Evolutionary conservation across 1,139 yeast species (phyloP).

Genomic region (Zygosaccharomyces pseudobailii): DNA sequence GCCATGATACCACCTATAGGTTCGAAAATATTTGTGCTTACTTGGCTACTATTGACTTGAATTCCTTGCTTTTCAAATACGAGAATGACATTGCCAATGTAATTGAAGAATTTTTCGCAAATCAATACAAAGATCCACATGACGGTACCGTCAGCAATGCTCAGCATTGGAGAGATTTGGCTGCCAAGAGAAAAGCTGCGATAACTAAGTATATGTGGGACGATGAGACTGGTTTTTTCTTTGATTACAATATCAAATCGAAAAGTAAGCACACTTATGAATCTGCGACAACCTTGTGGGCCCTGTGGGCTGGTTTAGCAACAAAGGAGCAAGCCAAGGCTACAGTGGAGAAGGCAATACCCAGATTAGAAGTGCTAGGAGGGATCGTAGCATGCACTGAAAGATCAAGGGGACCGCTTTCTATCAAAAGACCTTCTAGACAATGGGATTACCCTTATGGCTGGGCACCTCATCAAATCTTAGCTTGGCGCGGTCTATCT

Average conservation of each 20-base stretch:
- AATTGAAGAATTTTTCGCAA: conserved; percentile 53
- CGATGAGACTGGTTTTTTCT: conserved; percentile 70
- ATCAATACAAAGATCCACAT: conserved; percentile 37
- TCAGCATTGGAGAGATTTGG: conserved; percentile 55
- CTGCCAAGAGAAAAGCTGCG: conserved; percentile 49
- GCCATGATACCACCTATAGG: conserved; percentile 92
- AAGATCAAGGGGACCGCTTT: conserved; percentile 66
- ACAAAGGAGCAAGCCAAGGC: conserved; percentile 66
- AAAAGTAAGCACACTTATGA: conserved; percentile 62
- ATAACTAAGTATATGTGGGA: conserved; percentile 81
- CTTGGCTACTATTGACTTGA: conserved; percentile 86
- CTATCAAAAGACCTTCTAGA: conserved; percentile 70
- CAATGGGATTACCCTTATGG: conserved; percentile 99
- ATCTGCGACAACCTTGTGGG: conserved; percentile 90
- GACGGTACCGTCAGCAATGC: conserved; percentile 48
- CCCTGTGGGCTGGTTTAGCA: conserved; percentile 81
- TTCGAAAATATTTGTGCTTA: conserved; percentile 86
- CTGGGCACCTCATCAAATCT: conserved; percentile 98
- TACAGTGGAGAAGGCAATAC: conserved; percentile 56
- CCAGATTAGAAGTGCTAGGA: conserved; percentile 77
- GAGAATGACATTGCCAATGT: conserved; percentile 77
- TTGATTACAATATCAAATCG: conserved; percentile 71
- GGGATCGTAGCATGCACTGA: conserved; percentile 87
- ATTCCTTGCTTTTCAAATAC: conserved; percentile 81
- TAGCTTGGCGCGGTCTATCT: conserved; percentile 84